Base-by-base conservation (phyloP, 2,329 filamentous ascomycete species). In the Zymoseptoria passerinii region DNA sequence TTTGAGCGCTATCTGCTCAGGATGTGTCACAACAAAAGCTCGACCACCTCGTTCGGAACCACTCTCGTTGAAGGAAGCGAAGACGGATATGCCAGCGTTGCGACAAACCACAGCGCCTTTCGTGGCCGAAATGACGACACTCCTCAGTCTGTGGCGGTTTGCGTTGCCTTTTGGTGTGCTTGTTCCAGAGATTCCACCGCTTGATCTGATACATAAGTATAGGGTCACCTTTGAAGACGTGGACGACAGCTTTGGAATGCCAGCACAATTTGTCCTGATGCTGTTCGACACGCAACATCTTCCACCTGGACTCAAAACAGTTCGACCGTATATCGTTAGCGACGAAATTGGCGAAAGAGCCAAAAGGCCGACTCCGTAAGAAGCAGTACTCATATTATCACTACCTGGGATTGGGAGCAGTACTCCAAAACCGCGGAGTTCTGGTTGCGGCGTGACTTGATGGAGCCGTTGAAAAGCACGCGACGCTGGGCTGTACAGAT, bases 391-490 rank as follows among this genome's bases (percentile, higher is more conserved):
- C 61, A 64, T 35, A 52, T 63, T 9, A 27, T 64, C 19, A 58
- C 52, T 1, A 61, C 57, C 1, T 65, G 61, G 63, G 40, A 44
- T 2, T 63, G 58, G 53, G 20, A 59, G 9, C 16, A 29, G 40
- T n/a, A 48, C 23, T 28, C 19, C 6, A 54, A 56, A n/a, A 52
- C 40, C 7, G 61, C 57, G 19, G 57, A 50, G 4, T 63, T 65
- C 55, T 65, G 61, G 61, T 53, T 65, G 27, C 27, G 57, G 9
- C 53, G 55, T 18, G 61, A 63, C 53, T 29, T 60, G 2, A 49
- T 60, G 27, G 48, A 60, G 18, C 10, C 13, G 8, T 13, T 62
- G 40, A 19, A 23, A 27, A 40, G 23, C 6, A 20, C 19, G 16
- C 4, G 4, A 19, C 19, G n/a, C 9, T 61, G 57, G 54, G 54